Evolutionary conservation across 768 basidiomycete species (phyloP), one percentile per base, ranked within the genome.

Genomic region (Dendrothele bispora): DNA sequence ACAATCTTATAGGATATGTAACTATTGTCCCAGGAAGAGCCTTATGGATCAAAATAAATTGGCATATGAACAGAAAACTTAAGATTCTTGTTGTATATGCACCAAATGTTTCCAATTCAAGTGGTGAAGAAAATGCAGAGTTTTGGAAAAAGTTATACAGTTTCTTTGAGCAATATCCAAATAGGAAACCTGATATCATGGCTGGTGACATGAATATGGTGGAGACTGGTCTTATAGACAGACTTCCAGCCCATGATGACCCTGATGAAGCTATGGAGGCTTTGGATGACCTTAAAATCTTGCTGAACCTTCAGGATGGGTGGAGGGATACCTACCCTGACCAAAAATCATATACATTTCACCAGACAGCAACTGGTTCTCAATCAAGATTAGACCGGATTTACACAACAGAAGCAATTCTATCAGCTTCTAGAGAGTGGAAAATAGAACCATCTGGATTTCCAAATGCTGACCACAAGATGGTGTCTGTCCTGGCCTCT

Each of bases 191-290:
- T 2, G 64, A 75, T 29, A 11, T 73, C 0, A 49, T 79, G 42
- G 25, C 67, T 0, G 73, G 74, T 0, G 73, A 79, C 50, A 69
- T 70, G 28, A 78, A 79, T 51, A 25, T 75, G 1, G 66, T 69
- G 0, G 72, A 78, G 46, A 68, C 73, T 2, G n/a, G 50, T 0
- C 43, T 52, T 0, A 46, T 76, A 0, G 75, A 77, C 44, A 14
- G 68, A 0, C 41, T 70, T 0, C 74, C 73, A 1, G 28, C 44
- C 0, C 49, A 53, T 0, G 1, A 10, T 0, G 70, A 75, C 30
- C 15, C 48, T 0, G 7, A 35, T 2, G 7, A 5, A 0, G 46
- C 61, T 1, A 46, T 49, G 0, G 26, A 55, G 1, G 54, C 56
- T 0, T 52, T 74, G 0, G 47, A 49, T 1, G 35, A 55, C 0